Evolutionary conservation across 805 yeast species (phyloP).

Genomic region (Jamesozyma jinghongensis): DNA sequence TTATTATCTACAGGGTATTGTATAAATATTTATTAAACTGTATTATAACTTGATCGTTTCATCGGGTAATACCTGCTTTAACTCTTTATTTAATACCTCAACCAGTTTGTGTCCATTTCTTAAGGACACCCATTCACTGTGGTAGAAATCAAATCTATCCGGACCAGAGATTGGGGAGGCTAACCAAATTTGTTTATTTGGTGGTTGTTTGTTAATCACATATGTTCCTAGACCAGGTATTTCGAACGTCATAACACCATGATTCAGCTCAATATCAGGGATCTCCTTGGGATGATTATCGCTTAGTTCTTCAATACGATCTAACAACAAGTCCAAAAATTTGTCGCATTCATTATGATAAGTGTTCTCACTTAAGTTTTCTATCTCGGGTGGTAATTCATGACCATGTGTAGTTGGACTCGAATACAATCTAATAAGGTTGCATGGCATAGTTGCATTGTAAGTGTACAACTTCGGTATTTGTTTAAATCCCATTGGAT

Average conservation of each 20-base stretch:
- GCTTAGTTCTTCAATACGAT: constrained; percentile 56
- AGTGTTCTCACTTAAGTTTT: constrained; percentile 37
- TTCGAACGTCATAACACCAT: constrained; percentile 76
- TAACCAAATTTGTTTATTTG: constrained; percentile 94
- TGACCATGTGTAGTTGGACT: constrained; percentile 43
- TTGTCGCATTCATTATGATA: constrained; percentile 59
- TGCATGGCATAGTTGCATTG: not conserved
- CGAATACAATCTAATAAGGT: constrained; percentile 2
- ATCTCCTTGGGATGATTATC: constrained; percentile 58
- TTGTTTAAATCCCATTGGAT: not conserved
- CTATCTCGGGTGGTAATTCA: constrained; percentile 43
- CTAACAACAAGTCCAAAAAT: constrained; percentile 60
- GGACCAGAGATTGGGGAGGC: constrained; percentile 94
- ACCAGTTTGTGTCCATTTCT: constrained; percentile 49
- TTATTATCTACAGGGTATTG: not conserved
- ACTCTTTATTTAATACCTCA: constrained; percentile 43
- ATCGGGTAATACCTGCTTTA: constrained; percentile 20
- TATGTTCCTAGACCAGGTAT: constrained; percentile 72
- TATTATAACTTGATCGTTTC: not conserved
- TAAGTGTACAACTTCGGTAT: not conserved
- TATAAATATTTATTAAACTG: no score
- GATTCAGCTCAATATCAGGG: constrained; percentile 56
- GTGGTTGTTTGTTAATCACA: constrained; percentile 94
- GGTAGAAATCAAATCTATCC: constrained; percentile 65
- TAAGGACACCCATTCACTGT: constrained; percentile 69